Evolutionary conservation across 2,329 filamentous ascomycete genomes (phyloP), one percentile per base, ranked within the genome.

Genomic region (Penicillium digitatum): DNA sequence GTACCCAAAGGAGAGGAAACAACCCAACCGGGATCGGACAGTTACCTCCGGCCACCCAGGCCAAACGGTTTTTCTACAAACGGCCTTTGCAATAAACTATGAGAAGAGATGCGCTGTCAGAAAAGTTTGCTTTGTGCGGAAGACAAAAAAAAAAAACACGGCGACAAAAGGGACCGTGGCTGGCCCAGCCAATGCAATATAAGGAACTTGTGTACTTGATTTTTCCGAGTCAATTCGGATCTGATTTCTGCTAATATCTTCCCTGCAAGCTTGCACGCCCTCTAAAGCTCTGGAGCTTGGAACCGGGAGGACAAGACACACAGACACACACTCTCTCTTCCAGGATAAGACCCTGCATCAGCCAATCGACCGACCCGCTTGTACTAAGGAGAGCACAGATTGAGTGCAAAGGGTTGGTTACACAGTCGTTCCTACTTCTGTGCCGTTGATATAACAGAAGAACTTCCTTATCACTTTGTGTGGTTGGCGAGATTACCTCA

Each of bases 51-150:
- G 43, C 52, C 44, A 16, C 24, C 40, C 32, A 52, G 43, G 20
- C 47, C 62, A 64, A 63, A 65, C 62, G 62, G 51, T 47, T 7
- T 44, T 53, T 12, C 34, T 52, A 56, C 62, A 63, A 64, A 64
- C 59, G 58, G 34, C 31, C 32, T n/a, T 18, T 34, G 20, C 32
- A n/a, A n/a, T 43, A 10, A 40, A 38, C 40, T 27, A 44, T 50
- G 14, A 16, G 14, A 24, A 38, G 4, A 42, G 18, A 34, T 55
- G 52, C 32, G 52, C 56, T 58, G 44, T 58, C 52, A 52, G n/a
- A 56, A 45, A 20, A 14, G 22, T 43, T 24, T 16, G 9, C 37
- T 48, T 2, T 27, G 16, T 29, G 29, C 16, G 22, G 10, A 40
- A 40, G 14, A 51, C 7, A 20, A 34, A 34, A 39, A 20, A 34